Percentiles rank a stretch among this genome's conserved stretches.
phyloP scores from a whole-genome alignment of 768 basidiomycete genomes.

The Vararia minispora region DNA sequence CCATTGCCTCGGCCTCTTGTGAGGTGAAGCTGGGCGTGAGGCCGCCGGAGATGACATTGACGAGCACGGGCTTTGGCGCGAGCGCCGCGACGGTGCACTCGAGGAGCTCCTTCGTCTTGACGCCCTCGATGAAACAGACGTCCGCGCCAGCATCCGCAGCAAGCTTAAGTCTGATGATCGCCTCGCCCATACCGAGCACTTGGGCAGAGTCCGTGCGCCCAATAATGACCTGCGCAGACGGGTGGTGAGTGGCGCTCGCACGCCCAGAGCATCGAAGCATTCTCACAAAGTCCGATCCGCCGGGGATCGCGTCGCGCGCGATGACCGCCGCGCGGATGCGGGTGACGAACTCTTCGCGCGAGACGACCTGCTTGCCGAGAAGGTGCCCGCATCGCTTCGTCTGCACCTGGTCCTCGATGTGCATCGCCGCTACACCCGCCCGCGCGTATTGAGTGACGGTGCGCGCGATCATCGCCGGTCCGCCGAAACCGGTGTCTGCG shows the following conservation, averaged over 20 bases:
- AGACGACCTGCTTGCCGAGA: conserved; percentile 74
- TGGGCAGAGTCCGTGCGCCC: conserved; percentile 73
- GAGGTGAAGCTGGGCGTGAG: conserved; percentile 66
- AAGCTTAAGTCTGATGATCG: conserved; percentile 49
- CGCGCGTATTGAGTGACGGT: conserved; percentile 62
- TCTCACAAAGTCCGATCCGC: conserved; percentile 61
- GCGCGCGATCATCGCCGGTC: conserved; percentile 64
- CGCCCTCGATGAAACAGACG: conserved; percentile 76
- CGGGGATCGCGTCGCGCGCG: conserved; percentile 66
- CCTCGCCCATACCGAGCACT: conserved; percentile 72
- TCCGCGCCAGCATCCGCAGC: conserved; percentile 68
- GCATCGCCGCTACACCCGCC: conserved; percentile 62
- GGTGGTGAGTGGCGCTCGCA: neutral
- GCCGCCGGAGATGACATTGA: conserved; percentile 73
- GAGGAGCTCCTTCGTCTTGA: conserved; percentile 55
- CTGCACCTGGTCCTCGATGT: conserved; percentile 78
- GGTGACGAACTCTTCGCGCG: conserved; percentile 62
- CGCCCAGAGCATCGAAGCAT: neutral
- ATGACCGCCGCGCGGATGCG: conserved; percentile 70
- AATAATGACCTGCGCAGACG: conserved; percentile 44
- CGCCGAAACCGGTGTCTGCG: conserved; percentile 72
- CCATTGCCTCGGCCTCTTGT: conserved; percentile 54
- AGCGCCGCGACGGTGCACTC: conserved; percentile 53
- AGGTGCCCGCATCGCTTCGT: conserved; percentile 76
- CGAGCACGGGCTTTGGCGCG: conserved; percentile 66